These are phyloP conservation scores for Setaria viridis DNA, from an alignment of 202 grass and related monocot species.

Conservation along the genomic window DNA sequence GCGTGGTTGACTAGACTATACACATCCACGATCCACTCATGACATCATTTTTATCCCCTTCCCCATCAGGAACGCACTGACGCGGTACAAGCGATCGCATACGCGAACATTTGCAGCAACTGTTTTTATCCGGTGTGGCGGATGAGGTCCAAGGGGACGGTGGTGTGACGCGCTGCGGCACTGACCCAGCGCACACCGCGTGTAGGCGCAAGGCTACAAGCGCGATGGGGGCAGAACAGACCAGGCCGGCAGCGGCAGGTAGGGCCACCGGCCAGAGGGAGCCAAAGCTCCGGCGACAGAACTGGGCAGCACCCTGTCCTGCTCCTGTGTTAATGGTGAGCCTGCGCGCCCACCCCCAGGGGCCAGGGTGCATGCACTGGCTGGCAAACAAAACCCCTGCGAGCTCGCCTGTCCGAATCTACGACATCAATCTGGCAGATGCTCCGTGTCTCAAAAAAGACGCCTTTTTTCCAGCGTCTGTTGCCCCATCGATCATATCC, in stretches of 20 bases:
- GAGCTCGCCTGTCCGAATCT: constrained; percentile 38
- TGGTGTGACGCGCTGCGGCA: neutral
- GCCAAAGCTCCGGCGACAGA: constrained; percentile 23
- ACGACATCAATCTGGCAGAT: constrained; percentile 44
- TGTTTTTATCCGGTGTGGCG: neutral
- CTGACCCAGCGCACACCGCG: neutral
- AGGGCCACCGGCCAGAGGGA: neutral
- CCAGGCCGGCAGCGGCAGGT: neutral
- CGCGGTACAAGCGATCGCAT: neutral
- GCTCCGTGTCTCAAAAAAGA: constrained; percentile 26
- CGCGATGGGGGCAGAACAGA: neutral
- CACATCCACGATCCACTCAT: neutral
- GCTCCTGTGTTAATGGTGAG: no score
- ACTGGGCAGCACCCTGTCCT: neutral
- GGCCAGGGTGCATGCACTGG: neutral
- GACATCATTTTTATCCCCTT: neutral
- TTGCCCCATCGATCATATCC: neutral
- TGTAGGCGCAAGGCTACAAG: constrained; percentile 48
- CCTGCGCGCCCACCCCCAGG: neutral
- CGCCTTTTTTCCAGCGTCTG: neutral
- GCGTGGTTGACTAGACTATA: neutral
- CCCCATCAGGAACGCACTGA: neutral
- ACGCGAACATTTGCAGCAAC: neutral
- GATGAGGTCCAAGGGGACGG: neutral
- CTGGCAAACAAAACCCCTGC: constrained; percentile 41